Conservation (phyloP, 805 yeast genomes). For the Starmerella bombicola region DNA sequence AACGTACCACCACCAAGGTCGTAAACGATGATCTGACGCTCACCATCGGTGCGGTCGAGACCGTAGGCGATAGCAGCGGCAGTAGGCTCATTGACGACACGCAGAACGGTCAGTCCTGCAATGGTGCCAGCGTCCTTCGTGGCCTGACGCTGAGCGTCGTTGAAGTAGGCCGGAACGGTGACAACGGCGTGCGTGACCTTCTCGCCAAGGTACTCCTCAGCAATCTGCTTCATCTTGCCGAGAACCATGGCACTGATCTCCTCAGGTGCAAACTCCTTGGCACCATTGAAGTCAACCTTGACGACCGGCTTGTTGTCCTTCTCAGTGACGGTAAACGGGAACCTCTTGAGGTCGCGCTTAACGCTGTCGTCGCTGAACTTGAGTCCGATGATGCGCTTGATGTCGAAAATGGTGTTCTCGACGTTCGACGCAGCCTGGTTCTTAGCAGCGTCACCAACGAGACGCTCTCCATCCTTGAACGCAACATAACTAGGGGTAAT, state of each 20-base stretch:
- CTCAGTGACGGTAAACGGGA: conserved; percentile 62
- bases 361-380: conserved; percentile 65
- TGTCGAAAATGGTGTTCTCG: conserved; percentile 73
- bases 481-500: conserved; percentile 93
- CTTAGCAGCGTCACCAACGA: conserved; percentile 93
- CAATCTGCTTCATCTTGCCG: conserved; percentile 83
- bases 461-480: conserved; percentile 80
- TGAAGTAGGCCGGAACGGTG: conserved; percentile 87
- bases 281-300: conserved; percentile 57
- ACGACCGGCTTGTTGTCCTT: conserved; percentile 74
- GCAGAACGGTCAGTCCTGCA: conserved; percentile 77
- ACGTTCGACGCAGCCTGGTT: conserved; percentile 90
- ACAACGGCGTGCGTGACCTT: conserved; percentile 82
- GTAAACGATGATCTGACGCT: conserved; percentile 80
- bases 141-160: conserved; percentile 90
- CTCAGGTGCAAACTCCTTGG: conserved; percentile 75
- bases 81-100: conserved; percentile 89
- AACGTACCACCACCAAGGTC: conserved; percentile 98
- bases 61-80: conserved; percentile 98
- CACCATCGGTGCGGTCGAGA: conserved; percentile 63
- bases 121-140: conserved; percentile 87
- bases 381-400: conserved; percentile 83
- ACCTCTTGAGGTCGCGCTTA: conserved; percentile 67
- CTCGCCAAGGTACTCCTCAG: conserved; percentile 79
- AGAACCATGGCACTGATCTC: conserved; percentile 87